A percentile compares a stretch with the other conserved stretches of the same genome.
Conservation (phyloP, 495 filamentous ascomycete species). For the Beverwykella pulmonaria region DNA sequence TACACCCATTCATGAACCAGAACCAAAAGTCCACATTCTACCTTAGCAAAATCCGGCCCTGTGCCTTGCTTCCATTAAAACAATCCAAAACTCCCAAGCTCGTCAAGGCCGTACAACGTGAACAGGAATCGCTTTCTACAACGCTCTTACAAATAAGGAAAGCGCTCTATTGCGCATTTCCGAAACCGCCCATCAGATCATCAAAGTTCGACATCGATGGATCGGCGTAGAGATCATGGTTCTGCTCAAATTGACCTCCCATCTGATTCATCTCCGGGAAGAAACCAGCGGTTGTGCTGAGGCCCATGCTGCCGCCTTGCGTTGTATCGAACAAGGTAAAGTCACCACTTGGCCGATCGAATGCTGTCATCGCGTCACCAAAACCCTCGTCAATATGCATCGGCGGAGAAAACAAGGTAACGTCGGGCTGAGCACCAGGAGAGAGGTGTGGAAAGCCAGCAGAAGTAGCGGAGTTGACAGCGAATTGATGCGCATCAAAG, state of each 20-base stretch:
- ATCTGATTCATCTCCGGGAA: constrained; percentile 34
- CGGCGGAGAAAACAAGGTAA: constrained; percentile 34
- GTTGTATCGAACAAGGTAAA: constrained; percentile 31
- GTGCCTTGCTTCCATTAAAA: background rate
- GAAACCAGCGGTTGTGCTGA: constrained; percentile 14
- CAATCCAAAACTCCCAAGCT: constrained; percentile 1
- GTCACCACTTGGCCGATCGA: constrained; percentile 27
- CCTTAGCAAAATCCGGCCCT: background rate
- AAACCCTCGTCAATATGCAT: constrained; percentile 39
- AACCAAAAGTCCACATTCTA: background rate
- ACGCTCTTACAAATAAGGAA: background rate
- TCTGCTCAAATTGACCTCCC: constrained; percentile 34
- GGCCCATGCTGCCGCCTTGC: background rate
- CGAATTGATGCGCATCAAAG: constrained; percentile 20
- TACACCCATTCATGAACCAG: constrained; percentile 3
- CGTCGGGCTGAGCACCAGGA: constrained; percentile 32
- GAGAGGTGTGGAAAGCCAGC: constrained; percentile 31
- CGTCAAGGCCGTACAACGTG: constrained; percentile 9
- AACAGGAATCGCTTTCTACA: background rate
- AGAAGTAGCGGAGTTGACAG: constrained; percentile 14
- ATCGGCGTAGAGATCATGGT: constrained; percentile 11
- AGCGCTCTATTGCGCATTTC: background rate
- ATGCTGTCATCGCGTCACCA: constrained; percentile 21
- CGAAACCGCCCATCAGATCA: constrained; percentile 25
- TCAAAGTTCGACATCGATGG: constrained; percentile 21